Base-by-base conservation (phyloP, 441 rosid genomes). In the Melastoma candidum region DNA sequence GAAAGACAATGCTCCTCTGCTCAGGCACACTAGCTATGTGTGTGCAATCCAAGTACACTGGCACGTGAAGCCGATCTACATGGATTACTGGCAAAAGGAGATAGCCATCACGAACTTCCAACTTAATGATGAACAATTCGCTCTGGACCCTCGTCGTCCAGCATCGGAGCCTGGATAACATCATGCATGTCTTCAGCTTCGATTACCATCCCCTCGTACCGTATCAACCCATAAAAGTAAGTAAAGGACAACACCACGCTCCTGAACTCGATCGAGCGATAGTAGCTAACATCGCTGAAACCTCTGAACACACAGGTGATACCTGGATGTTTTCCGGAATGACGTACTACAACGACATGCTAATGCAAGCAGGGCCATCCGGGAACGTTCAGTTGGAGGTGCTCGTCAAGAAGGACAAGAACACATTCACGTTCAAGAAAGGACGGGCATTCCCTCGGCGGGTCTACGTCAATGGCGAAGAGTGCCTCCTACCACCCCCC, bases 41-140 rank as follows among this genome's bases (percentile, higher is more conserved):
- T 90, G 96, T 65, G 95, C 90, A 0, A 53, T 87, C 12, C 76
- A 87, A 57, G 86, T 90, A n/a, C 95, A 90, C 66, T 90, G 96
- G 96, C 96, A 90, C 57, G 87, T 87, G 13, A 87, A 90, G 70
- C 57, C 51, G 26, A 90, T 82, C 67, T 87, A 84, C 61, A 78
- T 76, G 75, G 89, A 90, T 8, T 79, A 84, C 57, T 90, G 95
- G 96, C 79, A 92, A 0, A 84, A 74, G 46, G 84, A 90, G 84
- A 68, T 90, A 0, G 58, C 95, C 0, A 59, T 90, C 49, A 77
- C 85, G n/a, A 87, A 87, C 62, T 84, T 84, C n/a, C 73, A 78
- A 87, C 59, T 81, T 83, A 65, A 47, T 77, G 39, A 60, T 83
- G 88, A 90, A 87, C 65, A 79, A 81, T 67, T 49, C 97, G 0